These are phyloP conservation scores for Diaporthe destruens DNA, from an alignment of 2,329 filamentous ascomycete genomes.

Conservation along the genomic window DNA sequence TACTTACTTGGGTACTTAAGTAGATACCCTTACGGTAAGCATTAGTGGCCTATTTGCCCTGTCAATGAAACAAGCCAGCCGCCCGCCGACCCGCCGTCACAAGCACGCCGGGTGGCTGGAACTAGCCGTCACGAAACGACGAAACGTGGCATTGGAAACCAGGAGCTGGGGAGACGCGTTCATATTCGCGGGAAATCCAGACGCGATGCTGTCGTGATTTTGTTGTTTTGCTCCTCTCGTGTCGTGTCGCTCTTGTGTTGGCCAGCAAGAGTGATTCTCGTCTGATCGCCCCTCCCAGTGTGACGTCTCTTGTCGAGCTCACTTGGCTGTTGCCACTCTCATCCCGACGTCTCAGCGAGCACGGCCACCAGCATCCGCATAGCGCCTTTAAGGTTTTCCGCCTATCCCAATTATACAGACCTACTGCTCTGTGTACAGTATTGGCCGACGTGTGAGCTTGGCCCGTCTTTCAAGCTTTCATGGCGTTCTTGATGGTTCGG, in stretches of 20 bases:
- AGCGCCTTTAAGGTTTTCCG: background rate
- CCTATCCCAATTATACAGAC: background rate
- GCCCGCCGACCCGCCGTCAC: no score
- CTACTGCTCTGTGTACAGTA: background rate
- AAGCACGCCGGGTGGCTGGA: background rate
- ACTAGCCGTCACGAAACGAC: background rate
- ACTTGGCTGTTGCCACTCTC: slow-evolving; percentile 11
- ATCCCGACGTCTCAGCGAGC: slow-evolving; percentile 15
- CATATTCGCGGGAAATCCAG: background rate
- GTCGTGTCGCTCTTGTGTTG: slow-evolving; percentile 4
- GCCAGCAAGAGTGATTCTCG: slow-evolving; percentile 3
- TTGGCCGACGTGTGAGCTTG: background rate
- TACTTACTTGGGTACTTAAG: no score
- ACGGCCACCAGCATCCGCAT: background rate
- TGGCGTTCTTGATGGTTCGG: background rate
- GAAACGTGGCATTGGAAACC: slow-evolving; percentile 3
- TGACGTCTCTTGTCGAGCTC: slow-evolving; percentile 23
- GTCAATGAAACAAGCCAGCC: background rate
- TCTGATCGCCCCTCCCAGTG: slow-evolving; percentile 26
- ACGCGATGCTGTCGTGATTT: background rate
- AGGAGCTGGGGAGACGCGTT: slow-evolving; percentile 10
- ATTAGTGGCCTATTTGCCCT: background rate
- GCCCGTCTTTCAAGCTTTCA: slow-evolving; percentile 21
- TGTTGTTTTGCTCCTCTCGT: background rate
- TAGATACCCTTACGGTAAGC: slow-evolving; percentile 1